phyloP scores from a whole-genome alignment of 2,329 filamentous ascomycete species.

The Knoxdaviesia capensis region DNA sequence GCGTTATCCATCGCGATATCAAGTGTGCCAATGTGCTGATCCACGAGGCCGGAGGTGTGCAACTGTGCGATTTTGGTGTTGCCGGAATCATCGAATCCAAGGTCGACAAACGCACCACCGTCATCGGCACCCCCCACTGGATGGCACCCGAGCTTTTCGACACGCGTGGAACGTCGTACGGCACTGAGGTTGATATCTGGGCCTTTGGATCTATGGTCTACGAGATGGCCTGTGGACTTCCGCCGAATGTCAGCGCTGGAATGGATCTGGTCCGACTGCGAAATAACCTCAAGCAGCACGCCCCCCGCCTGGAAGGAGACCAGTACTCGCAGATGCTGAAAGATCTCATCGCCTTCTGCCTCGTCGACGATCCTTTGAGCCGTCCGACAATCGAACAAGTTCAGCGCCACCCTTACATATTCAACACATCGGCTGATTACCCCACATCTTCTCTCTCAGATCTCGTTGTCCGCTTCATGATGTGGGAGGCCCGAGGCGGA shows the following conservation, averaged over 20 bases:
- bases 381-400: constrained; percentile 52
- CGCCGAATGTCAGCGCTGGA: constrained; percentile 41
- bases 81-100: constrained; percentile 59
- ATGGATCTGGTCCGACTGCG: constrained; percentile 27
- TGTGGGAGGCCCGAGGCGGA: constrained; percentile 59
- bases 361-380: constrained; percentile 46
- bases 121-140: constrained; percentile 70
- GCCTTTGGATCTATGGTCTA: constrained; percentile 65
- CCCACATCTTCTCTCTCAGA: constrained; percentile 42
- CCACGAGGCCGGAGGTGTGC: constrained; percentile 55
- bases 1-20: constrained; percentile 52
- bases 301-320: constrained; percentile 50
- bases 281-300: constrained; percentile 35
- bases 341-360: constrained; percentile 51
- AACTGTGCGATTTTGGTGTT: constrained; percentile 72
- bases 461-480: constrained; percentile 50
- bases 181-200: constrained; percentile 65
- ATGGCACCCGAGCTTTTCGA: constrained; percentile 69
- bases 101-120: constrained; percentile 57
- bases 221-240: constrained; percentile 61
- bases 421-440: constrained; percentile 38
- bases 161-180: constrained; percentile 36
- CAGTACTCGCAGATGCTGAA: constrained; percentile 50
- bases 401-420: constrained; percentile 49
- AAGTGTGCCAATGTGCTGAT: constrained; percentile 67